Conservation (phyloP, 2,329 filamentous ascomycete species). For the Pezicula carpinea region DNA sequence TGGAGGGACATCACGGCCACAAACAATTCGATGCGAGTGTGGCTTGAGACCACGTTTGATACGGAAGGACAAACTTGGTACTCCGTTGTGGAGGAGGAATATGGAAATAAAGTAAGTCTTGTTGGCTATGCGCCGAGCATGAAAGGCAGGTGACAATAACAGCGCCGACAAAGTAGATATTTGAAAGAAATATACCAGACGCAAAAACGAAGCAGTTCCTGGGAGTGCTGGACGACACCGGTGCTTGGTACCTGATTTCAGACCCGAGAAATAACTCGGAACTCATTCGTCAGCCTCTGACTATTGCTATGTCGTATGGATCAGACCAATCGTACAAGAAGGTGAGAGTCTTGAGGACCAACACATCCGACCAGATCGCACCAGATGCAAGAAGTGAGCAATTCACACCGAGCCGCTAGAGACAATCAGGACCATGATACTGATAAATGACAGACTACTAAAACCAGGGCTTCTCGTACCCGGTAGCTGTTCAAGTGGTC, state of each 20-base stretch:
- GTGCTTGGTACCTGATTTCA: neutral
- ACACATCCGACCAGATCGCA: conserved; percentile 16
- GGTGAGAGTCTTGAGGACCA: conserved; percentile 19
- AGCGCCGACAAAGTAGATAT: neutral
- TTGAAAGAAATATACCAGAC: neutral
- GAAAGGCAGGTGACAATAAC: neutral
- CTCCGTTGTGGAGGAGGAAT: conserved; percentile 10
- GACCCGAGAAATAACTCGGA: neutral
- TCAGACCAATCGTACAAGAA: neutral
- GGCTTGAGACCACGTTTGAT: conserved; percentile 20
- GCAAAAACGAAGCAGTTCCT: neutral
- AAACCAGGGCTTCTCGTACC: conserved; percentile 21
- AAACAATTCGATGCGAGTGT: conserved; percentile 18
- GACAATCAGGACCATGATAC: neutral
- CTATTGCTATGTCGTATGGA: neutral
- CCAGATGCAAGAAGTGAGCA: conserved; percentile 17
- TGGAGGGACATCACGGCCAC: conserved; percentile 22
- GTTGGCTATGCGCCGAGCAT: neutral
- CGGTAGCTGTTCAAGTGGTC: conserved; percentile 18
- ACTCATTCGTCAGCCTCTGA: neutral
- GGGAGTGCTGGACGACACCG: neutral
- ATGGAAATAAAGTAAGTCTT: conserved; percentile 16
- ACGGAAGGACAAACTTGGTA: conserved; percentile 17
- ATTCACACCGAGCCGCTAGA: neutral
- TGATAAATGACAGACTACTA: conserved; percentile 12